Evolutionary conservation across 805 yeast species (phyloP).

Genomic region (Metschnikowia cubensis): DNA sequence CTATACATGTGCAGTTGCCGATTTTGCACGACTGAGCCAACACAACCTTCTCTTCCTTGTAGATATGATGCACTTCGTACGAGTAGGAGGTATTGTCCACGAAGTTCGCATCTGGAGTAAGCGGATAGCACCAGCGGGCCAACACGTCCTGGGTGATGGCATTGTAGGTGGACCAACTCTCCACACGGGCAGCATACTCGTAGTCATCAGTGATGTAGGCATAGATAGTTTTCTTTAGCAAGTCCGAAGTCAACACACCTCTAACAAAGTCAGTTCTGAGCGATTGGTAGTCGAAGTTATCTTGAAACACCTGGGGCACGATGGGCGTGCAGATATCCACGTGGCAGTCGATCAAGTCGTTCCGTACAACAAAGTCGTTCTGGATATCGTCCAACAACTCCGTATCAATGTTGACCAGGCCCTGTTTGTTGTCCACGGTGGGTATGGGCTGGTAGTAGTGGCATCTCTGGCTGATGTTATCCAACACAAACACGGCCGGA

Average conservation of each 20-base stretch:
- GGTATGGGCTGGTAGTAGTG: constrained; percentile 80
- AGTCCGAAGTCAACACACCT: constrained; percentile 87
- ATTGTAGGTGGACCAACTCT: constrained; percentile 89
- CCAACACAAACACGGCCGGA: constrained; percentile 82
- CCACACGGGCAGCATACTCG: constrained; percentile 89
- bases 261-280: constrained; percentile 83
- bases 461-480: constrained; percentile 69
- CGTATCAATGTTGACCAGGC: constrained; percentile 63
- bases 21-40: constrained; percentile 90
- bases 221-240: constrained; percentile 85
- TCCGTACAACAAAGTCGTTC: constrained; percentile 71
- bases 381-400: constrained; percentile 75
- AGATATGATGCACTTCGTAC: constrained; percentile 80
- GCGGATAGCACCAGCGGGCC: constrained; percentile 90
- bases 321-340: constrained; percentile 93
- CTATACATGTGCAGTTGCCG: constrained; percentile 77
- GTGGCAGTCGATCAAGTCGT: constrained; percentile 93
- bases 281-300: constrained; percentile 90
- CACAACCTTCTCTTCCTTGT: constrained; percentile 84
- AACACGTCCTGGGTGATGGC: constrained; percentile 86
- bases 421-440: constrained; percentile 36
- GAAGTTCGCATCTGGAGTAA: constrained; percentile 82
- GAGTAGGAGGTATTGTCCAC: constrained; percentile 62
- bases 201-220: constrained; percentile 76
- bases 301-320: constrained; percentile 93